Conservation (phyloP, 345 rosid species). For the Eucalyptus erythrocorys region DNA sequence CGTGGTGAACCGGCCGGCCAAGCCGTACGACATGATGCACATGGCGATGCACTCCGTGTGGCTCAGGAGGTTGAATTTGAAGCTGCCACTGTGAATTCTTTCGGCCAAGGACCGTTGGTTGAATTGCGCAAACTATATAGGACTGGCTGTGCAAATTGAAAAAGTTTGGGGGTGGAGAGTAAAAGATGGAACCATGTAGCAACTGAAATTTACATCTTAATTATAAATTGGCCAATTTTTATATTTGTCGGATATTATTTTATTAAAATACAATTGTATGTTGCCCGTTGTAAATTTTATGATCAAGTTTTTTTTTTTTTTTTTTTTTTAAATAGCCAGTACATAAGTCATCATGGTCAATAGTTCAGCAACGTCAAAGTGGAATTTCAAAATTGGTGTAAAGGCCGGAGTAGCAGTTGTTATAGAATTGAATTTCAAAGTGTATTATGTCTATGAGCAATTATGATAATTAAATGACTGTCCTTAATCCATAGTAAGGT, state of each 20-base stretch:
- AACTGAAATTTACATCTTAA: not conserved
- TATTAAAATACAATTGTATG: not conserved
- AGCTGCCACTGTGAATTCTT: not conserved
- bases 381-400: not conserved
- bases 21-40: slow-evolving; percentile 24
- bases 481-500: not conserved
- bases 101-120: not conserved
- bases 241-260: not conserved
- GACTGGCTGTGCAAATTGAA: not conserved
- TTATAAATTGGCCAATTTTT: not conserved
- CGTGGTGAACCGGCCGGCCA: slow-evolving; percentile 23
- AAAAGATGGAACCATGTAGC: not conserved
- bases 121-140: not conserved
- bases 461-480: not conserved
- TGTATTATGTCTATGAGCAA: not conserved
- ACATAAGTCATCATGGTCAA: not conserved
- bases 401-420: not conserved
- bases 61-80: slow-evolving; percentile 31
- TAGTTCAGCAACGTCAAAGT: not conserved
- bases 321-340: not conserved
- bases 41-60: slow-evolving; percentile 43
- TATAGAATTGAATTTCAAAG: not conserved
- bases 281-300: not conserved
- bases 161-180: not conserved
- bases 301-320: too few relatives aligned